Conservation (phyloP, 352 stramenopile species). For the Phytophthora crassamura region DNA sequence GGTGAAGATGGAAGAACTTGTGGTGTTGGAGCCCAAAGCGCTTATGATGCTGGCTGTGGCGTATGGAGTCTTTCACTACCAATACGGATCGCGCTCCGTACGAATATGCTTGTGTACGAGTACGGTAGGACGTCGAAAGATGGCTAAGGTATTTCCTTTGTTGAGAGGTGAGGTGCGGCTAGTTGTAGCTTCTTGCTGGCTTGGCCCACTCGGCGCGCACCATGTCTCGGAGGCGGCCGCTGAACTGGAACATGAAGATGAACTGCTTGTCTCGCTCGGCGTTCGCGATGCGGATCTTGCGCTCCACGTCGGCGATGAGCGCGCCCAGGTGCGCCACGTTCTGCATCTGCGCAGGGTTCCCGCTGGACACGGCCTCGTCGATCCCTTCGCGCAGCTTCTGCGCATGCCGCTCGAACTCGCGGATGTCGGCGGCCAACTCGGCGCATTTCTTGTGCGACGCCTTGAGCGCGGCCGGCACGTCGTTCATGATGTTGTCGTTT, state of each 20-base stretch:
- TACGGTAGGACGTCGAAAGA: no score
- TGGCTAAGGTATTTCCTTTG: no score
- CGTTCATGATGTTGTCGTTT: constrained; percentile 45
- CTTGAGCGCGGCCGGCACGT: constrained; percentile 55
- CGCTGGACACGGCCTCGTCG: constrained; percentile 54
- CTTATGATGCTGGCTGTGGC: no score
- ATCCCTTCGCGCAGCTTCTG: constrained; percentile 46
- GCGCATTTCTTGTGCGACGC: constrained; percentile 57
- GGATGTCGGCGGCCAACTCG: constrained; percentile 41
- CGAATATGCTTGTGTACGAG: no score
- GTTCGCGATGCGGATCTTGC: constrained; percentile 36
- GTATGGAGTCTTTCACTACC: no score
- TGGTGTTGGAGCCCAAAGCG: no score
- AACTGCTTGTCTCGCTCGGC: constrained; percentile 64
- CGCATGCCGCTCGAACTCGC: constrained; percentile 36
- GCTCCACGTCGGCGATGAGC: constrained; percentile 44
- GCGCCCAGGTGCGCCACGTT: constrained; percentile 48
- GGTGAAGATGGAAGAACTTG: no score
- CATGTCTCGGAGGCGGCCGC: constrained; percentile 43
- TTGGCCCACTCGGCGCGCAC: constrained; percentile 40
- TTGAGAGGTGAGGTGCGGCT: constrained; percentile 1
- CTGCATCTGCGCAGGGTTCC: constrained; percentile 49
- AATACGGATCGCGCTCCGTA: no score
- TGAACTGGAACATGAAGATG: constrained; percentile 75
- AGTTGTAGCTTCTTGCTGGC: constrained; percentile 18